Percentiles rank a stretch among this genome's conserved stretches.
These are phyloP conservation scores for Fusarium robinianum DNA, from an alignment of 2,329 filamentous ascomycete species.

Conservation along the genomic window DNA sequence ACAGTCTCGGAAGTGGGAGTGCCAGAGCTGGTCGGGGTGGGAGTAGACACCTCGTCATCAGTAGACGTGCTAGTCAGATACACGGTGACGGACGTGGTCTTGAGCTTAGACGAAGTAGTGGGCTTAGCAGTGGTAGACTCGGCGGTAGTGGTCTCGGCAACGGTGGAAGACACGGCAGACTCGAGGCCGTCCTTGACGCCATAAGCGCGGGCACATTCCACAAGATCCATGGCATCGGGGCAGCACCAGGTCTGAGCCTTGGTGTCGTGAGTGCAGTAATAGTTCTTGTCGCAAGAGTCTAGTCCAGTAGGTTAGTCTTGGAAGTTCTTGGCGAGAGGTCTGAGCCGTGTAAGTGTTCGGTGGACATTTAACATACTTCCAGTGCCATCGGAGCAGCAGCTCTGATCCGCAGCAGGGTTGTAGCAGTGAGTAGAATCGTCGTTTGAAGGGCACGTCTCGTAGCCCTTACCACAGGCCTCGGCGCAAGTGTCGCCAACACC, in stretches of 20 bases:
- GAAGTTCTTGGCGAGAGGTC: not conserved
- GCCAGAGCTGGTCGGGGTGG: constrained; percentile 35
- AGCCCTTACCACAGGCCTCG: constrained; percentile 58
- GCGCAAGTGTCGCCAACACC: constrained; percentile 56
- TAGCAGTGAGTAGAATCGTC: constrained; percentile 62
- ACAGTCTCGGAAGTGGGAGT: constrained; percentile 32
- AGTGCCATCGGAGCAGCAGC: constrained; percentile 60
- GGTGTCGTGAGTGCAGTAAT: constrained; percentile 64
- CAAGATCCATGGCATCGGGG: constrained; percentile 58
- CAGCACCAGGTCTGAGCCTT: constrained; percentile 62
- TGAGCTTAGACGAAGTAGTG: constrained; percentile 27
- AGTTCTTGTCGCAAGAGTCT: constrained; percentile 65
- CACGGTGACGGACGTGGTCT: constrained; percentile 37
- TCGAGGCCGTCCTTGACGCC: constrained; percentile 53
- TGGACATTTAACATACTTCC: constrained; percentile 55
- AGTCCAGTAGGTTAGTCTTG: constrained; percentile 16
- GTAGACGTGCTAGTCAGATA: constrained; percentile 31
- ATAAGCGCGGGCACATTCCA: constrained; percentile 58
- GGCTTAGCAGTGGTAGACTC: constrained; percentile 26
- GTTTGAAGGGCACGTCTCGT: constrained; percentile 53
- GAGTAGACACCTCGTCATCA: constrained; percentile 14
- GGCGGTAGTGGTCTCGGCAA: constrained; percentile 38
- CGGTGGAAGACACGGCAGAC: constrained; percentile 42
- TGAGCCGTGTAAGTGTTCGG: constrained; percentile 12
- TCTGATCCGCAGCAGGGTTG: constrained; percentile 55